A percentile compares a stretch with the other conserved stretches of the same genome.
Evolutionary conservation across 169 alveolate genomes (phyloP).

Genomic region (Eimeria mitis): DNA sequence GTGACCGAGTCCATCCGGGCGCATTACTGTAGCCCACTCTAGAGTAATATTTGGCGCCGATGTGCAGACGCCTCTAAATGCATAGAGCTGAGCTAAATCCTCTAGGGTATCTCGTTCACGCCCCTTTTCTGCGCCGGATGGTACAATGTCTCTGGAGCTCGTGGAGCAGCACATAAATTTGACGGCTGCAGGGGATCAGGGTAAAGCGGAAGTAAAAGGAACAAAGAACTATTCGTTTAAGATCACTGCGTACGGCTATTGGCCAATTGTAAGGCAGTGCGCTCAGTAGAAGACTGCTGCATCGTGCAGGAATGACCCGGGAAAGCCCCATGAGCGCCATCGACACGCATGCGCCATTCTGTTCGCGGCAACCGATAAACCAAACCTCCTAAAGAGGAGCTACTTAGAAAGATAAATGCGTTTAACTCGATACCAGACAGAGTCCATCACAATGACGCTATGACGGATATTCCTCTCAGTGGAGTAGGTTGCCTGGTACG

Average conservation of each 20-base stretch:
- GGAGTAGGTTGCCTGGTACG: neutral
- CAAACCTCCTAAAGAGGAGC: neutral
- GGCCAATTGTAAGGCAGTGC: neutral
- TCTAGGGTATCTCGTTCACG: neutral
- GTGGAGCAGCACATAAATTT: too few relatives aligned
- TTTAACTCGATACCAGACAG: neutral
- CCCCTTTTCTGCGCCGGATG: neutral
- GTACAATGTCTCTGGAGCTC: neutral
- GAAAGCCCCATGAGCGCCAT: slow-evolving; percentile 28
- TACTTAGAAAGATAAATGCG: neutral
- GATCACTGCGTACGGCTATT: neutral
- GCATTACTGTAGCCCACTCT: neutral
- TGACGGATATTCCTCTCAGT: neutral
- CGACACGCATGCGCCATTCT: neutral
- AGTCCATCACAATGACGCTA: neutral
- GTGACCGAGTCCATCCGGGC: neutral
- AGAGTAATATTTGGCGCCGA: neutral
- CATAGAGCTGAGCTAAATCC: neutral
- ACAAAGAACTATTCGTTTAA: neutral
- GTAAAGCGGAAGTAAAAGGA: neutral
- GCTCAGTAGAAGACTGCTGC: slow-evolving; percentile 4
- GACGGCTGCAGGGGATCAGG: neutral
- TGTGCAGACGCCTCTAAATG: neutral
- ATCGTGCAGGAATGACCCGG: slow-evolving; percentile 21
- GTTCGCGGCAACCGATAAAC: neutral